phyloP scores from a whole-genome alignment of 805 yeast genomes.

The Saccharomyces cerevisiae region DNA sequence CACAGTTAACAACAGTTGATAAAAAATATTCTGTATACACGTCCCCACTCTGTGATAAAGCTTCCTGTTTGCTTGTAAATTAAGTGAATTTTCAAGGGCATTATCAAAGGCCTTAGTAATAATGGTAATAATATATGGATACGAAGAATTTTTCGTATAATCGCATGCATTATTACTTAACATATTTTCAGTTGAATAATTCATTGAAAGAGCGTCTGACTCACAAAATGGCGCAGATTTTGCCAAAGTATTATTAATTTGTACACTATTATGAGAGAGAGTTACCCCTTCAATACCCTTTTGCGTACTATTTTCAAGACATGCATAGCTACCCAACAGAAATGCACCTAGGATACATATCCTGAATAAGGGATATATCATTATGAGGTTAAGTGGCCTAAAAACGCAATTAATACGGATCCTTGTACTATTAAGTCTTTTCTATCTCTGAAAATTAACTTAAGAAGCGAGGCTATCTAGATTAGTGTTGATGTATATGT shows the following conservation, averaged over 20 bases:
- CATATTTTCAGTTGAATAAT: neutral
- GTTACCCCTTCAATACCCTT: neutral
- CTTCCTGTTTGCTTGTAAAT: neutral
- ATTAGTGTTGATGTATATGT: too few relatives aligned
- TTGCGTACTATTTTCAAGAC: neutral
- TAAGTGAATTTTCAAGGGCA: neutral
- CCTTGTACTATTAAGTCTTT: neutral
- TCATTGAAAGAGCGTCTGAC: neutral
- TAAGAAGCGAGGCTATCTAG: too few relatives aligned
- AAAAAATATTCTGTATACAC: neutral
- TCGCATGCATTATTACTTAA: neutral
- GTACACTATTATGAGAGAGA: neutral
- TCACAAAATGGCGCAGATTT: neutral
- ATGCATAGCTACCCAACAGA: neutral
- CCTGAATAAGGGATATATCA: neutral
- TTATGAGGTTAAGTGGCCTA: neutral
- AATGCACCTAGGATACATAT: neutral
- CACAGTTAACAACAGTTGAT: neutral
- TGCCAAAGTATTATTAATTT: neutral
- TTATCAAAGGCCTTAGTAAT: neutral
- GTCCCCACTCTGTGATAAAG: neutral
- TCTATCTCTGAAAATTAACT: too few relatives aligned
- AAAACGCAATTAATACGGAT: too few relatives aligned
- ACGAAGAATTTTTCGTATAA: neutral
- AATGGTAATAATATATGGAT: neutral